phyloP scores from a whole-genome alignment of 768 basidiomycete genomes.

The Rhizopogon vinicolor region DNA sequence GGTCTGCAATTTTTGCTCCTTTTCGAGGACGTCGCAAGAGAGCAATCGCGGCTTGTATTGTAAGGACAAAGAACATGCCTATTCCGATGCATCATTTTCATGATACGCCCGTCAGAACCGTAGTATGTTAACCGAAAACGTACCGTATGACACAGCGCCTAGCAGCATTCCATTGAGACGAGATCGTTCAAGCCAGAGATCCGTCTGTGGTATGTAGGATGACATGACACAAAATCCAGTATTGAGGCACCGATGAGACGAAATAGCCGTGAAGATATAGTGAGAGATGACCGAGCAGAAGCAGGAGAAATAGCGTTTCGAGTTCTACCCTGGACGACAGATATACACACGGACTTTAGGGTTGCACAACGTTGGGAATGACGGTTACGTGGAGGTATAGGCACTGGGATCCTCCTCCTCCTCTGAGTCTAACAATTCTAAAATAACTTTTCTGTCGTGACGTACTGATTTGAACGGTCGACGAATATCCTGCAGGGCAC shows the following conservation, averaged over 20 bases:
- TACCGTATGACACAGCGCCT: conserved; percentile 18
- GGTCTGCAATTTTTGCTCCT: not conserved
- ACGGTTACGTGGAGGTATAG: no score
- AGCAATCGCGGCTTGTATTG: conserved; percentile 11
- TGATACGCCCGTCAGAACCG: not conserved
- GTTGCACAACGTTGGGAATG: no score
- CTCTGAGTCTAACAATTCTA: no score
- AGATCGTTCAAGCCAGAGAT: conserved; percentile 23
- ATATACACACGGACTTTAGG: not conserved
- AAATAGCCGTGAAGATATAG: not conserved
- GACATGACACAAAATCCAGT: conserved; percentile 9
- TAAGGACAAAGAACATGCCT: conserved; percentile 20
- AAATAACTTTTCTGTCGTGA: no score
- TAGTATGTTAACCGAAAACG: not conserved
- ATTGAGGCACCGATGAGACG: not conserved
- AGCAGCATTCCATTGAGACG: conserved; percentile 19
- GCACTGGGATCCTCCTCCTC: no score
- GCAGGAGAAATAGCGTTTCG: not conserved
- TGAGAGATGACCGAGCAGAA: not conserved
- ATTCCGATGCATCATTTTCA: not conserved
- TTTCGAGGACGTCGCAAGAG: conserved; percentile 4
- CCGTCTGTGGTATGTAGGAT: conserved; percentile 10
- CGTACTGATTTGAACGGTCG: no score
- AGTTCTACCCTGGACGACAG: not conserved
- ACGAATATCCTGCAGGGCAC: no score